These are phyloP conservation scores for Gentiana dahurica DNA, from an alignment of 257 asterid species.

Conservation along the genomic window DNA sequence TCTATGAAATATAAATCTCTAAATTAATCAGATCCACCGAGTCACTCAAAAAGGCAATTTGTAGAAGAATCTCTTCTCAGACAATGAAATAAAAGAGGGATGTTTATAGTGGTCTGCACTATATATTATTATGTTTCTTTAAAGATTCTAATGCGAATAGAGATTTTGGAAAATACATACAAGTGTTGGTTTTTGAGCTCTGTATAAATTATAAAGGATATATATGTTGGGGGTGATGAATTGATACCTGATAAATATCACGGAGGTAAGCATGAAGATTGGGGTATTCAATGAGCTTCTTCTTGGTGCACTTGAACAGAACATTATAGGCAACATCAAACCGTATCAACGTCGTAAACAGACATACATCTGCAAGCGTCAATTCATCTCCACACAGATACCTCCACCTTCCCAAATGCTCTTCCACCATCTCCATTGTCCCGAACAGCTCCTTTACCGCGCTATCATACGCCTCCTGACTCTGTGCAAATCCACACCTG, in stretches of 20 bases:
- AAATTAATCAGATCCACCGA: neutral
- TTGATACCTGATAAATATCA: conserved; percentile 81
- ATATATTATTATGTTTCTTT: too few species aligned
- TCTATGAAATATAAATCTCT: too few species aligned
- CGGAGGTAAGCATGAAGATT: conserved; percentile 65
- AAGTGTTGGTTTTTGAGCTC: too few species aligned
- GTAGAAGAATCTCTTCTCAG: neutral
- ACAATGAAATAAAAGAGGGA: too few species aligned
- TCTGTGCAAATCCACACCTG: conserved; percentile 97
- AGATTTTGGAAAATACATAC: too few species aligned
- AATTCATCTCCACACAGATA: conserved; percentile 68
- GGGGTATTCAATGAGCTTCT: conserved; percentile 67
- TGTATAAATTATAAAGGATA: too few species aligned
- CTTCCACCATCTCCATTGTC: conserved; percentile 55
- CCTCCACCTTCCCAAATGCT: conserved; percentile 50
- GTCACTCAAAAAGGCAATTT: neutral
- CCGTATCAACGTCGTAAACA: conserved; percentile 83
- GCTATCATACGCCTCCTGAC: conserved; percentile 71
- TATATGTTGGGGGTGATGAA: too few species aligned
- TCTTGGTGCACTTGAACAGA: conserved; percentile 90
- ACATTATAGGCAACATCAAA: conserved; percentile 81
- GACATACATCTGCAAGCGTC: conserved; percentile 83
- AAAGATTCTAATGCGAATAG: too few species aligned
- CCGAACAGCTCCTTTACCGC: conserved; percentile 57
- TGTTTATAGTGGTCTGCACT: too few species aligned